Conservation (phyloP, 148 eudicot genomes). For the Vaccinium vitisidaea region DNA sequence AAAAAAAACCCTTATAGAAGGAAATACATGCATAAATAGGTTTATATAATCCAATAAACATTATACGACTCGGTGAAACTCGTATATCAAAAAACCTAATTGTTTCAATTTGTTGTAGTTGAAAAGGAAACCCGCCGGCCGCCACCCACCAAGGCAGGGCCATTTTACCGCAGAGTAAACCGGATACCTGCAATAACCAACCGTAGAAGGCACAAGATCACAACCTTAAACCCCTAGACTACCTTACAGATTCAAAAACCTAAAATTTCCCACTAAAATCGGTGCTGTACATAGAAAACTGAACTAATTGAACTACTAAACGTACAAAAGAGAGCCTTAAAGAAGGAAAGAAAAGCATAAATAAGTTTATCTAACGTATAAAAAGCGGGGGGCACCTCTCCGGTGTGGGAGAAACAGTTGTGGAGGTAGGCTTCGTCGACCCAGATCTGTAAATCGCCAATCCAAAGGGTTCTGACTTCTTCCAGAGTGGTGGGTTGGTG, state of each 20-base stretch:
- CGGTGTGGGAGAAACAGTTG: slow-evolving; percentile 62
- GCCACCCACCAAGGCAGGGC: too few species aligned
- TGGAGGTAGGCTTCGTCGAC: slow-evolving; percentile 80
- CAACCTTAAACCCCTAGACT: neutral
- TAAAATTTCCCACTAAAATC: neutral
- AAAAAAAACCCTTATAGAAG: neutral
- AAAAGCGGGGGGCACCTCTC: slow-evolving; percentile 44
- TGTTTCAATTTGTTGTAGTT: too few species aligned
- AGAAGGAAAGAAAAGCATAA: neutral
- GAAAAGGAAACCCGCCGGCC: too few species aligned
- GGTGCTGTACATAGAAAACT: too few species aligned
- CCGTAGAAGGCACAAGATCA: too few species aligned
- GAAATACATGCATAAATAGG: neutral
- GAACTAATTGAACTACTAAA: slow-evolving; percentile 1
- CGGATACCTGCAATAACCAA: too few species aligned
- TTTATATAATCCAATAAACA: neutral
- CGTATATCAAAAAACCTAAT: too few species aligned
- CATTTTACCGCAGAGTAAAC: too few species aligned
- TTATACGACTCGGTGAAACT: too few species aligned
- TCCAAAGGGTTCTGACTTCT: slow-evolving; percentile 96
- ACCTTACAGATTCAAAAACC: neutral
- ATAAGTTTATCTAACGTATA: neutral
- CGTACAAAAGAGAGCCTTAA: neutral
- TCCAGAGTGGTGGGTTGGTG: slow-evolving; percentile 85
- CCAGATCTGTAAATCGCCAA: slow-evolving; percentile 94